Conservation (phyloP, 1,139 yeast species). For the Pneumocystis wakefieldiae region DNA sequence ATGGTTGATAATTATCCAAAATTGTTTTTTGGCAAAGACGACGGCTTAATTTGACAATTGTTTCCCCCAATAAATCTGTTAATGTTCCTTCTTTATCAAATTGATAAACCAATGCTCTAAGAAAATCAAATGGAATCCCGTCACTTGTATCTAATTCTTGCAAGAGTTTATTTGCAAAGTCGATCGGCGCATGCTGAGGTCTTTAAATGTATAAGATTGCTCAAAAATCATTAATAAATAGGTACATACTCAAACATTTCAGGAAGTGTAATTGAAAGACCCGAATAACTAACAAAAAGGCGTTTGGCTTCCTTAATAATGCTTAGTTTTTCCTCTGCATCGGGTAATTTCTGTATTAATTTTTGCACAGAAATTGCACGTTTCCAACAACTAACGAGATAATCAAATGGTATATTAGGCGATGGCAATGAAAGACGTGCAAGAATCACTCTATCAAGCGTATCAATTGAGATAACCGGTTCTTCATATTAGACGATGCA, state of each 20-base stretch:
- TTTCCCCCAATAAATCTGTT: slow-evolving; percentile 41
- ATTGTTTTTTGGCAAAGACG: slow-evolving; percentile 16
- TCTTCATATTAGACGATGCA: background rate
- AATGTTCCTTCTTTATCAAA: slow-evolving; percentile 54
- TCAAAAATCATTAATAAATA: background rate
- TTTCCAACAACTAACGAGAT: slow-evolving; percentile 13
- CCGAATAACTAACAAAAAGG: slow-evolving; percentile 49
- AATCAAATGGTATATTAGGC: slow-evolving; percentile 13
- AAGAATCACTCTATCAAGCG: slow-evolving; percentile 22
- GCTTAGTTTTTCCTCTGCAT: slow-evolving; percentile 16
- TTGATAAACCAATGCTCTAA: slow-evolving; percentile 42
- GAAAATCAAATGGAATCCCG: slow-evolving; percentile 32
- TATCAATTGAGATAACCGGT: slow-evolving; percentile 14
- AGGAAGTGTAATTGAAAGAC: slow-evolving; percentile 53
- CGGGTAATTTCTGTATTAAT: slow-evolving; percentile 9
- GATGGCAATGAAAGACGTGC: slow-evolving; percentile 19
- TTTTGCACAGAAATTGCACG: slow-evolving; percentile 9
- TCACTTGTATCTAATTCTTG: slow-evolving; percentile 11
- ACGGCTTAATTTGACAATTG: slow-evolving; percentile 21
- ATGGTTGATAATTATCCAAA: slow-evolving; percentile 32
- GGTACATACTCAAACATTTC: slow-evolving; percentile 37
- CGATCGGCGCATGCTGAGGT: slow-evolving; percentile 7
- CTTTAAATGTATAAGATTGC: background rate
- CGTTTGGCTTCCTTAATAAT: slow-evolving; percentile 38
- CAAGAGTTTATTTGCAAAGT: slow-evolving; percentile 13